phyloP scores from a whole-genome alignment of 2,329 filamentous ascomycete genomes.

The Plectosphaerella cucumerina region DNA sequence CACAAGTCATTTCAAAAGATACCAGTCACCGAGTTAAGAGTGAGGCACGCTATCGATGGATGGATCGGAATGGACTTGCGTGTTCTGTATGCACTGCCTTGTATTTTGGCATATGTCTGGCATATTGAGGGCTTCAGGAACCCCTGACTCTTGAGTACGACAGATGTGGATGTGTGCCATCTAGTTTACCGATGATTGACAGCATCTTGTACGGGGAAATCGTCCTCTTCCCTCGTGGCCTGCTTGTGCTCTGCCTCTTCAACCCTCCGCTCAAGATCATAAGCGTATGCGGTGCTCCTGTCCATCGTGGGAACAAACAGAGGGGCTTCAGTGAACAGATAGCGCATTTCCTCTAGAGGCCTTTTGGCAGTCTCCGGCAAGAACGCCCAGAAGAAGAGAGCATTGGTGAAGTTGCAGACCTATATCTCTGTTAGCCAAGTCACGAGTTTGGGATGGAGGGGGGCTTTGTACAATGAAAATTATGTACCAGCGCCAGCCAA shows the following conservation, averaged over 20 bases:
- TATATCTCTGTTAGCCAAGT: neutral
- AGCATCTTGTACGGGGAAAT: too few relatives aligned
- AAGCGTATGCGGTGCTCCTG: constrained; percentile 30
- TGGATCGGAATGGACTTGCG: too few relatives aligned
- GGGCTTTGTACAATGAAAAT: constrained; percentile 29
- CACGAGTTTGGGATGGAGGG: neutral
- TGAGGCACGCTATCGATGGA: too few relatives aligned
- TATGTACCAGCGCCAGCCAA: constrained; percentile 45
- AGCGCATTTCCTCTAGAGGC: constrained; percentile 66
- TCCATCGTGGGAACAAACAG: constrained; percentile 56
- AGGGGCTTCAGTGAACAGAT: constrained; percentile 61
- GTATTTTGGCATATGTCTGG: too few relatives aligned
- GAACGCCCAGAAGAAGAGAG: constrained; percentile 55
- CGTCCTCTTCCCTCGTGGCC: neutral
- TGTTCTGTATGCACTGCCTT: too few relatives aligned
- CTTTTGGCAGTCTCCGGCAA: constrained; percentile 63
- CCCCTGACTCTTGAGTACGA: too few relatives aligned
- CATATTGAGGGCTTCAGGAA: too few relatives aligned
- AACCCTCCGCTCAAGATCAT: constrained; percentile 56
- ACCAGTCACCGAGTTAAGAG: too few relatives aligned
- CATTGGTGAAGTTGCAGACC: constrained; percentile 56
- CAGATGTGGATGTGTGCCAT: too few relatives aligned
- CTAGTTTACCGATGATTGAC: too few relatives aligned
- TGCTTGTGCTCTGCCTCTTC: constrained; percentile 53
- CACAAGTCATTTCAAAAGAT: too few relatives aligned